Evolutionary conservation across 2,329 filamentous ascomycete genomes (phyloP).

Genomic region (Penicillium sp.): DNA sequence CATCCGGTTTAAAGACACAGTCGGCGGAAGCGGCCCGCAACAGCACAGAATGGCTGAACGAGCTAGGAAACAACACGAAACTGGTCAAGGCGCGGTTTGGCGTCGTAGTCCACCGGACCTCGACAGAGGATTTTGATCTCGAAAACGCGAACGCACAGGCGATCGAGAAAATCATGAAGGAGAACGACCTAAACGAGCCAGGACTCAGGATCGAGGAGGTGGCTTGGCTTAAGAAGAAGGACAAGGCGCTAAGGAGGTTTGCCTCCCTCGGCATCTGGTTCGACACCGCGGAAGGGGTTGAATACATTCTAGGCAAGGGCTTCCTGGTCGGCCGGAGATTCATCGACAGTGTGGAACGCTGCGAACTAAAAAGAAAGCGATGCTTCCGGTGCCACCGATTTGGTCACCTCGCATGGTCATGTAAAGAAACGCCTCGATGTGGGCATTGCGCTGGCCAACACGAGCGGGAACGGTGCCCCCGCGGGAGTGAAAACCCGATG

Average conservation of each 20-base stretch:
- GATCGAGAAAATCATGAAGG: neutral
- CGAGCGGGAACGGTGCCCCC: constrained; percentile 13
- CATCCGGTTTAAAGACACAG: too few species aligned
- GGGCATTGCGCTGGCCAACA: neutral
- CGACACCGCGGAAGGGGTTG: neutral
- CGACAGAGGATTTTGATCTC: neutral
- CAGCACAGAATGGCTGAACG: constrained; percentile 11
- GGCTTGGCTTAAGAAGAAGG: constrained; percentile 28
- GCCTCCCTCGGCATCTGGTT: constrained; percentile 2
- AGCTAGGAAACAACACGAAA: constrained; percentile 10
- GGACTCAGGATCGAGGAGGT: constrained; percentile 27
- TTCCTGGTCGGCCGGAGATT: constrained; percentile 23
- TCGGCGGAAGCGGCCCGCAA: constrained; percentile 12
- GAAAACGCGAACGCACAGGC: neutral
- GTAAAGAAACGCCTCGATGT: constrained; percentile 24
- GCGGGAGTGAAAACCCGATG: constrained; percentile 11
- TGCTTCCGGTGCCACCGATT: constrained; percentile 25
- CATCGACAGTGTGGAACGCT: constrained; percentile 22
- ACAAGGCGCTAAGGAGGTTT: constrained; percentile 21
- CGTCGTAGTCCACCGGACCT: neutral
- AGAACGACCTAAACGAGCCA: constrained; percentile 1
- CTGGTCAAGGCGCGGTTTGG: constrained; percentile 6
- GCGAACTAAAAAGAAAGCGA: constrained; percentile 21
- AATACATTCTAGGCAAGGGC: neutral
- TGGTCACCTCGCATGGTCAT: constrained; percentile 27